Evolutionary conservation across 129 eudicot species (phyloP), one percentile per base, ranked within the genome.

Genomic region (sunflower (Helianthus annuus)): DNA sequence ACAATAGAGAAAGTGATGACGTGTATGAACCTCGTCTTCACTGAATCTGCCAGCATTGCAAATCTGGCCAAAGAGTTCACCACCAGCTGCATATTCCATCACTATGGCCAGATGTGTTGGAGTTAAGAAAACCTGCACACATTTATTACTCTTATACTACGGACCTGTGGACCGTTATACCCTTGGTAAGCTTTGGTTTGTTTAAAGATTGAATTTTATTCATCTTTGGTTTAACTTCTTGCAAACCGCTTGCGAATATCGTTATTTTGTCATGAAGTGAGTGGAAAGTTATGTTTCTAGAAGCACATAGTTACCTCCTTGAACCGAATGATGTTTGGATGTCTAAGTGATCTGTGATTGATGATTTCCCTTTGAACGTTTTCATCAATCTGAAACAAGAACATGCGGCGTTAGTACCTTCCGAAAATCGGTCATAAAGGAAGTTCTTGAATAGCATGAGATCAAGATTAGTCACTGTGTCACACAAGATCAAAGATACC

Each of bases 21-120:
- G 34, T 44, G 36, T 58, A 27, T 27, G 34, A 75, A 87, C 93
- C 93, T 87, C 93, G 15, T 87, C 93, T 74, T 87, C 93, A 64
- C 93, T 87, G 73, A 87, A 87, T 82, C 93, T 77, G 55, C 93
- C 93, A 68, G 89, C 89, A 58, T 79, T 82, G 85, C 93, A 87
- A 45, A 87, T 87, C 71, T 79, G 73, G 60, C 73, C 85, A 68
- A 87, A 87, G 38, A 87, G 89, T 73, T 87, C 93, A 40, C 93
- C 93, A 61, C 93, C 93, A 61, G 93, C 87, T 65, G 93, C 93
- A 53, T 87, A 87, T 84, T 87, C 93, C 93, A 84, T 87, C 57
- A 87, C 93, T 72, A 87, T 87, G 39, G 83, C 93, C 52, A 87
- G 73, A 64, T 87, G 89, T 62, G 93, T 79, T 15, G 93, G 93